phyloP scores from a whole-genome alignment of 2,329 filamentous ascomycete species.

The Annulohypoxylon truncatum region DNA sequence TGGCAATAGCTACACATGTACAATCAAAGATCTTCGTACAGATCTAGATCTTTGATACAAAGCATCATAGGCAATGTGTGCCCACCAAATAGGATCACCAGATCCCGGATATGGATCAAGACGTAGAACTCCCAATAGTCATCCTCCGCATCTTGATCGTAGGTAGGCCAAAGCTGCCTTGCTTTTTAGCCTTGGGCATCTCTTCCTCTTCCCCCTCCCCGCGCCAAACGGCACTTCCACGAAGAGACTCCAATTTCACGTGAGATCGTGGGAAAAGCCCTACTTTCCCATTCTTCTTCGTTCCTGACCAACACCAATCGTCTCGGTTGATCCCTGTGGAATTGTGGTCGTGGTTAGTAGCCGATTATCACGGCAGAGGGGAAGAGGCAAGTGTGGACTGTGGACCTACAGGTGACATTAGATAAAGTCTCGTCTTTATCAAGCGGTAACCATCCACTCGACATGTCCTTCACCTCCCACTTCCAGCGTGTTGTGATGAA shows the following conservation, averaged over 20 bases:
- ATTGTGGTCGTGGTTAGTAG: conserved; percentile 2
- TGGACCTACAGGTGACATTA: conserved; percentile 61
- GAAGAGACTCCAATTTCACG: conserved; percentile 59
- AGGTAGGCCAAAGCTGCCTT: conserved; percentile 29
- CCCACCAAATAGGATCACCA: not conserved
- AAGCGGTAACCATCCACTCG: conserved; percentile 52
- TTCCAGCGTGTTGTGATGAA: conserved; percentile 51
- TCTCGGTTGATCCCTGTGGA: conserved; percentile 57
- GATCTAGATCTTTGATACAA: not conserved
- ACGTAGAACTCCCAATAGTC: conserved; percentile 37
- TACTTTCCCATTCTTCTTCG: conserved; percentile 63
- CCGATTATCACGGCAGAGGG: not conserved
- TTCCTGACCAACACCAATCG: conserved; percentile 69
- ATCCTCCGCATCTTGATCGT: conserved; percentile 37
- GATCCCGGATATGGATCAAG: conserved; percentile 8
- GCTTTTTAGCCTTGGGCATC: conserved; percentile 29
- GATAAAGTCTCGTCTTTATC: conserved; percentile 63
- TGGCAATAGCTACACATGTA: not conserved
- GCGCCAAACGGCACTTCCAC: conserved; percentile 47
- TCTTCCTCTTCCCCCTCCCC: conserved; percentile 32
- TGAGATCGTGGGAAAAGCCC: conserved; percentile 65
- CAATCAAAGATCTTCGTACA: not conserved
- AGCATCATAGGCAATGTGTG: not conserved
- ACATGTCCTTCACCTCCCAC: conserved; percentile 45
- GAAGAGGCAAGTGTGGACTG: not conserved